Percentiles rank a stretch among this genome's conserved stretches.
phyloP scores from a whole-genome alignment of 2,329 filamentous ascomycete genomes.

The Rutstroemia sp. region DNA sequence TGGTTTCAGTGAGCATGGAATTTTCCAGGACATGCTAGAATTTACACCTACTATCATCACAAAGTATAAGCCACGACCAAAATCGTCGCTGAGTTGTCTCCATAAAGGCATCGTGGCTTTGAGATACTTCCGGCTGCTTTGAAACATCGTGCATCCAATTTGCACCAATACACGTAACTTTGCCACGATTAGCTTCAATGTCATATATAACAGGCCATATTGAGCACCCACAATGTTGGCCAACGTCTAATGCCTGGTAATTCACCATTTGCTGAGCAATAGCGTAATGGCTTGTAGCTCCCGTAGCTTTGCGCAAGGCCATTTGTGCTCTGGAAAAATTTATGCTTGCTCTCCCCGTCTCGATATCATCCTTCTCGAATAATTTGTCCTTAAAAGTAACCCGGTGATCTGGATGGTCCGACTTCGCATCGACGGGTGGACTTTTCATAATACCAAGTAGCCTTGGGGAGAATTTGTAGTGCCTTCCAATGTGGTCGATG shows the following conservation, averaged over 20 bases:
- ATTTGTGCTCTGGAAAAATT: slow-evolving; percentile 3
- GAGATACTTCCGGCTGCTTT: slow-evolving; percentile 11
- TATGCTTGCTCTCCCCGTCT: slow-evolving; percentile 15
- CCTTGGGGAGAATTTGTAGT: slow-evolving; percentile 63
- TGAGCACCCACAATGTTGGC: slow-evolving; percentile 46
- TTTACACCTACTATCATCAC: slow-evolving; percentile 48
- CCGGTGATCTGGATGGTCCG: slow-evolving; percentile 9
- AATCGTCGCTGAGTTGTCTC: slow-evolving; percentile 37
- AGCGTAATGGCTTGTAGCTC: slow-evolving; percentile 31
- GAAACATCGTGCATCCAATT: slow-evolving; percentile 49
- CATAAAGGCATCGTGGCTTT: slow-evolving; percentile 30
- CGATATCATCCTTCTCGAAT: slow-evolving; percentile 20
- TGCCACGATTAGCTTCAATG: slow-evolving; percentile 8
- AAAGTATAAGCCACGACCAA: slow-evolving; percentile 68
- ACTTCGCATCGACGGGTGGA: slow-evolving; percentile 35
- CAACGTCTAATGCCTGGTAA: slow-evolving; percentile 66
- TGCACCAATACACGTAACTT: slow-evolving; percentile 64
- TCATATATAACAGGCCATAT: neutral
- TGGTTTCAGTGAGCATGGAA: slow-evolving; percentile 21
- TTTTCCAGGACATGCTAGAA: neutral
- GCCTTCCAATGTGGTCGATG: slow-evolving; percentile 47
- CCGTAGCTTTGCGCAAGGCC: neutral
- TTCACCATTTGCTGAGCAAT: slow-evolving; percentile 68
- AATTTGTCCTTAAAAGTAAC: slow-evolving; percentile 10
- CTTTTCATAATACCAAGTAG: slow-evolving; percentile 57